Conservation (phyloP, 148 eudicot species). For the Salicornia ramosissima region DNA sequence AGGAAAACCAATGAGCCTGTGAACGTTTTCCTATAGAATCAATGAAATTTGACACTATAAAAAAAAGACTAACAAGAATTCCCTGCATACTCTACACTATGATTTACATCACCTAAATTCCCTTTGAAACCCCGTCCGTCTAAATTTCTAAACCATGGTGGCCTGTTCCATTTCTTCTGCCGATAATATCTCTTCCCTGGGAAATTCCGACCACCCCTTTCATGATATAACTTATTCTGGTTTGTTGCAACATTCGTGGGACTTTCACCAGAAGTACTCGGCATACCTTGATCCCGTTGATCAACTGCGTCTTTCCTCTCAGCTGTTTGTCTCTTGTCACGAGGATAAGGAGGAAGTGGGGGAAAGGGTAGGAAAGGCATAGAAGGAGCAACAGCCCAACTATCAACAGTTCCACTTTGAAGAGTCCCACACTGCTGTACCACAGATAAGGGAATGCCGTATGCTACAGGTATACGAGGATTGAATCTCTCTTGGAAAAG, state of each 20-base stretch:
- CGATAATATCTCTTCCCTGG: slow-evolving; percentile 46
- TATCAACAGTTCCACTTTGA: slow-evolving; percentile 30
- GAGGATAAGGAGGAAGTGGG: slow-evolving; percentile 66
- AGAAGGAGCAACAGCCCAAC: slow-evolving; percentile 72
- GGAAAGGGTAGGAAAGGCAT: slow-evolving; percentile 79
- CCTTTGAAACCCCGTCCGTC: slow-evolving; percentile 42
- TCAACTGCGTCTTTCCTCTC: slow-evolving; percentile 18
- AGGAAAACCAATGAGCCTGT: slow-evolving; percentile 11
- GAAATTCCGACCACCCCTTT: slow-evolving; percentile 24
- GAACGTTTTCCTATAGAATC: slow-evolving; percentile 25
- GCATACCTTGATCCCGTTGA: slow-evolving; percentile 32
- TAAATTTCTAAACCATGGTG: slow-evolving; percentile 50
- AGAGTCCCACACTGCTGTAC: slow-evolving; percentile 53
- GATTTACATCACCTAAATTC: slow-evolving; percentile 37
- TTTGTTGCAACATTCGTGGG: slow-evolving; percentile 19
- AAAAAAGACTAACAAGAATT: slow-evolving; percentile 34
- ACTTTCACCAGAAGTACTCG: slow-evolving; percentile 34
- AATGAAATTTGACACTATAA: slow-evolving; percentile 23
- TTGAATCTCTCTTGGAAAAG: slow-evolving; percentile 47
- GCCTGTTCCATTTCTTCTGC: slow-evolving; percentile 64
- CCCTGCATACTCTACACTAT: slow-evolving; percentile 39
- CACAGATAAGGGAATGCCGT: slow-evolving; percentile 56
- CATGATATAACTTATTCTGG: slow-evolving; percentile 29
- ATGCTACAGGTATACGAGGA: slow-evolving; percentile 50
- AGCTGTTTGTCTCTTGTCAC: slow-evolving; percentile 13